Base-by-base conservation (phyloP, 768 basidiomycete species). In the Exsudoporus frostii region DNA sequence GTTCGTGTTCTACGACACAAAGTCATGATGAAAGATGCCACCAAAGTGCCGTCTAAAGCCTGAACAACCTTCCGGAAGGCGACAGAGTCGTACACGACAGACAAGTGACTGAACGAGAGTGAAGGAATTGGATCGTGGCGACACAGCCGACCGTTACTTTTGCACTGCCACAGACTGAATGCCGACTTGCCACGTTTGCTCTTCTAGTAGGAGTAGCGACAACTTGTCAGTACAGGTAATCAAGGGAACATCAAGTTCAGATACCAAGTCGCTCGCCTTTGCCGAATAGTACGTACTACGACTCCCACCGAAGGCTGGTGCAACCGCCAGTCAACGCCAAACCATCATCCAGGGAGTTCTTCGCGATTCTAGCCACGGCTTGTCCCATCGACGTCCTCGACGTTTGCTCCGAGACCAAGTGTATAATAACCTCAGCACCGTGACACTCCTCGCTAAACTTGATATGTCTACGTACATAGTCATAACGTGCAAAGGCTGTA, bases 1-100 rank as follows among this genome's bases (percentile, higher is more conserved):
- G 58, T 63, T 36, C 57, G 62, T 44, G 60, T 53, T 54, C 57
- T 50, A 29, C 45, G 56, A 58, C 65, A 55, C 44, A 41, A 22
- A 36, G 54, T 20, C 67, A 71, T 71, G 24, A 7, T 30, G 30
- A 19, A 34, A 14, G 24, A 50, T 38, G 13, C 34, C 8, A 11
- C 34, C 30, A 32, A 25, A 47, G 20, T 15, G 24, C 19, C 1
- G 27, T 25, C 20, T 10, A 24, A 19, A 15, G 17, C 29, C 24
- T 17, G 38, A 41, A 5, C n/a, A 25, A 17, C 25, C 24, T 42
- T 30, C 13, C 15, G n/a, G 8, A 29, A 37, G 38, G 30, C 10
- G 24, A 32, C 25, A 30, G n/a, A 19, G 37, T 33, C 52, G 39
- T 33, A 25, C 20, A 46, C 19, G 22, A 27, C 25, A 42, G 32